Evolutionary conservation across 352 stramenopile species (phyloP).

Genomic region (Hyaloperonospora arabidopsidis): DNA sequence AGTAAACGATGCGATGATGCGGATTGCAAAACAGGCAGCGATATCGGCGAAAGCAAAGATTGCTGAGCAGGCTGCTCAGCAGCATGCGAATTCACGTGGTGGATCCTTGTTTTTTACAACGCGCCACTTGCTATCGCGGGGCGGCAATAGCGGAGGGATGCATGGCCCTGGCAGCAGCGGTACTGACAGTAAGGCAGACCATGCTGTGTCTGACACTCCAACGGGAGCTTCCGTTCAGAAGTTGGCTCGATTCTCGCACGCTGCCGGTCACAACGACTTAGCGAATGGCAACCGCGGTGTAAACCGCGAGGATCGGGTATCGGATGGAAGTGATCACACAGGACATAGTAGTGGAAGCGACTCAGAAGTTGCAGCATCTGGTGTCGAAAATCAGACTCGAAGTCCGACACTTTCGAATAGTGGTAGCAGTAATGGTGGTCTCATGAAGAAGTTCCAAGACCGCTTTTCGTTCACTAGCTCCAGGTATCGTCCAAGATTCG

Average conservation of each 20-base stretch:
- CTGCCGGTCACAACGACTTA: constrained; percentile 30
- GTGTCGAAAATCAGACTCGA: constrained; percentile 14
- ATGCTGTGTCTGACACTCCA: constrained; percentile 34
- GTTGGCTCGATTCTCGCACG: constrained; percentile 35
- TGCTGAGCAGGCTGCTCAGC: constrained; percentile 65
- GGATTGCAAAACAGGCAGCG: constrained; percentile 69
- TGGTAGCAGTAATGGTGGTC: constrained; percentile 30
- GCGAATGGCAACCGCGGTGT: constrained; percentile 24
- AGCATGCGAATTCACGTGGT: constrained; percentile 48
- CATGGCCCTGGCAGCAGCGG: constrained; percentile 20
- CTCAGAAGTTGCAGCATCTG: constrained; percentile 20
- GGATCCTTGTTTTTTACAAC: constrained; percentile 66
- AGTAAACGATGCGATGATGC: constrained; percentile 76
- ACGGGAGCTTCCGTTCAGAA: constrained; percentile 52
- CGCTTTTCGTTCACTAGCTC: constrained; percentile 59
- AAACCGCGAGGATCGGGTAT: constrained; percentile 35
- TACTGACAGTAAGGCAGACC: constrained; percentile 27
- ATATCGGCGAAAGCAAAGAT: constrained; percentile 77
- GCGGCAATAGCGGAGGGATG: constrained; percentile 15
- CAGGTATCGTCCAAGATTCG: constrained; percentile 36
- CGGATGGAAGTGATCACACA: constrained; percentile 30
- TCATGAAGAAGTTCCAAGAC: constrained; percentile 81
- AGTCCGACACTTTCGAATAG: constrained; percentile 17
- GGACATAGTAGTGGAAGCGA: constrained; percentile 44
- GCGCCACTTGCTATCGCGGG: constrained; percentile 53